phyloP scores from a whole-genome alignment of 176 grass and related monocot genomes.

The Carex scoparia region DNA sequence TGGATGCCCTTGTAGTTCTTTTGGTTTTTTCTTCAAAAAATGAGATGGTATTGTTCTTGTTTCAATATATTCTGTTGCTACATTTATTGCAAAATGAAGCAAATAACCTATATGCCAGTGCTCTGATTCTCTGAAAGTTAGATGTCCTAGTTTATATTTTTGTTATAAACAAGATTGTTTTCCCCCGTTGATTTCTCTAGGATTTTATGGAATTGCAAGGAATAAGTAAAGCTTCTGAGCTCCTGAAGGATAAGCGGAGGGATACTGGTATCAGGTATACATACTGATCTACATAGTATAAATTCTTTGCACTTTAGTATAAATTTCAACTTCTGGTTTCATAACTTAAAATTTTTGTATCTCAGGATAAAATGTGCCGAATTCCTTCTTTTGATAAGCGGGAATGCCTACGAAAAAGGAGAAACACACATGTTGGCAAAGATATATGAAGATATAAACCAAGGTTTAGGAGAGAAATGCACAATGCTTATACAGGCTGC shows the following conservation, averaged over 20 bases:
- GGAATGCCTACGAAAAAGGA: conserved; percentile 26
- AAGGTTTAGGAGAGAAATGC: conserved; percentile 37
- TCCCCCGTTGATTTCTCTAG: not conserved
- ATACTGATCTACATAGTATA: not conserved
- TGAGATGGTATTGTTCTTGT: conserved; percentile 27
- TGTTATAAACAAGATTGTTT: not conserved
- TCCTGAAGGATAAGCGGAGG: conserved; percentile 26
- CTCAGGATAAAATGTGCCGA: conserved; percentile 53
- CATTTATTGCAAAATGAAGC: not conserved
- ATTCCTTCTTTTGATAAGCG: conserved; percentile 45
- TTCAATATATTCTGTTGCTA: not conserved
- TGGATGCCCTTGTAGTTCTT: conserved; percentile 47
- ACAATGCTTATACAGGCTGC: conserved; percentile 33
- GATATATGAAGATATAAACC: conserved; percentile 29
- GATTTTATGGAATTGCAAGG: conserved; percentile 48
- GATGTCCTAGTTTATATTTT: not conserved
- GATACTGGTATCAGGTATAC: conserved; percentile 37
- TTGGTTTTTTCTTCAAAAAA: conserved; percentile 40
- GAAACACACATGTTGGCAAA: conserved; percentile 5
- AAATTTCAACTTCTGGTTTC: not conserved
- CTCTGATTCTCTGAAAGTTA: not conserved
- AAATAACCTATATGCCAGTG: not conserved
- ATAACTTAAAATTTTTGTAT: not conserved
- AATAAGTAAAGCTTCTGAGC: conserved; percentile 35
- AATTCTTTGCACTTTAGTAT: not conserved